These are phyloP conservation scores for Dipteronia sinensis DNA, from an alignment of 345 rosid genomes.

Conservation along the genomic window DNA sequence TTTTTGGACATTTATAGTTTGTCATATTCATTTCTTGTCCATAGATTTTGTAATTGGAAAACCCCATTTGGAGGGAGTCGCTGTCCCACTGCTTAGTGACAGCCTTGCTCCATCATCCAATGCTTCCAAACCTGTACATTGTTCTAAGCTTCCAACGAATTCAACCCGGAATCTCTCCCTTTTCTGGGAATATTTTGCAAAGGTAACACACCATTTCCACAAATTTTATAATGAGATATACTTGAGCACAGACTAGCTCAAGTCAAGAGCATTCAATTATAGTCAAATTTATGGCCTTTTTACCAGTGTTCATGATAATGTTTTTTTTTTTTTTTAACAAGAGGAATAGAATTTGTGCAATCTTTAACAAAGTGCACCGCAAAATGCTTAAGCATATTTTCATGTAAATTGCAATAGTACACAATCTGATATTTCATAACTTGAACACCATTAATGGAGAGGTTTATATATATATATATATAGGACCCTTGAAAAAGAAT, in stretches of 20 bases:
- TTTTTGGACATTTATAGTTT: not conserved
- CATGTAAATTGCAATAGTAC: not conserved
- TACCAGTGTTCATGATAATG: no score
- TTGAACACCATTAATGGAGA: not conserved
- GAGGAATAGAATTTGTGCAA: not conserved
- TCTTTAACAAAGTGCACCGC: not conserved
- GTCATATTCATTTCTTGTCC: conserved; percentile 2
- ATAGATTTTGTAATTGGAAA: not conserved
- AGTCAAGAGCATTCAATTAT: no score
- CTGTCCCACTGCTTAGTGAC: not conserved
- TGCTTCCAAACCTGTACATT: not conserved
- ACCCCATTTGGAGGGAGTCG: not conserved
- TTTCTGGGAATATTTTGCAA: not conserved
- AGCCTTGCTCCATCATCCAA: not conserved
- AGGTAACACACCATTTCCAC: not conserved
- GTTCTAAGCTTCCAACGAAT: not conserved
- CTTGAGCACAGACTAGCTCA: no score
- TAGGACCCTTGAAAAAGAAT: conserved; percentile 17
- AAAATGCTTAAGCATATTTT: not conserved
- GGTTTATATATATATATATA: not conserved
- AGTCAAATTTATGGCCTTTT: no score
- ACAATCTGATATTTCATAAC: not conserved
- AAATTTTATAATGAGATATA: not conserved
- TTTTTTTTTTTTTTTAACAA: no score
- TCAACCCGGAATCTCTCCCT: not conserved